phyloP scores from a whole-genome alignment of 306 rosid genomes.

The Trifolium fragiferum region DNA sequence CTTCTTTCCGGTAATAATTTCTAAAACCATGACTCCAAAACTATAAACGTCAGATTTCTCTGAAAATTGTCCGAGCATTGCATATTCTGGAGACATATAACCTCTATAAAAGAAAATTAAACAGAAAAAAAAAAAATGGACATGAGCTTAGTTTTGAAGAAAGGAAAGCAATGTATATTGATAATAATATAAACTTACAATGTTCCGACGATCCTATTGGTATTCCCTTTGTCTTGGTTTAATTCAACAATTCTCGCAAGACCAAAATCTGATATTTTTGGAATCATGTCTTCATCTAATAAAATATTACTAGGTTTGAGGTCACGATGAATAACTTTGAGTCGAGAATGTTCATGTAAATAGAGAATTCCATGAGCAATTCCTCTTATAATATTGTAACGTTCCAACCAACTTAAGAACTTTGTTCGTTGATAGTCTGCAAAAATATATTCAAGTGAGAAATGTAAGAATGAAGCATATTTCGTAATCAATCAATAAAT shows the following conservation, averaged over 20 bases:
- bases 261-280: constrained; percentile 36
- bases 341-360: constrained; percentile 33
- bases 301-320: constrained; percentile 34
- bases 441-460: constrained; percentile 1
- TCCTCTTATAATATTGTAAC: constrained; percentile 20
- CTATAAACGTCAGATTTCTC: constrained; percentile 20
- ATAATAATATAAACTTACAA: constrained; percentile 9
- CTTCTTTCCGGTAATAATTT: constrained; percentile 24
- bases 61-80: constrained; percentile 15
- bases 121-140: neutral
- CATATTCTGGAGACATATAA: constrained; percentile 28
- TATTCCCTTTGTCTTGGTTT: constrained; percentile 22
- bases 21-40: constrained; percentile 32
- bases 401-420: constrained; percentile 14
- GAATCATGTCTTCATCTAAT: constrained; percentile 26
- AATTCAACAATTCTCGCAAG: constrained; percentile 26
- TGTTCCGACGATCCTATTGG: constrained; percentile 23
- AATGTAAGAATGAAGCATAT: neutral
- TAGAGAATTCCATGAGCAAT: constrained; percentile 31
- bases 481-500: neutral
- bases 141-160: neutral
- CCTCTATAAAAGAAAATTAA: neutral
- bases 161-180: neutral
- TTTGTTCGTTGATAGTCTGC: neutral
- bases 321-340: constrained; percentile 29